Evolutionary conservation across 768 basidiomycete species (phyloP).

Genomic region (Kwoniella botswanensis): DNA sequence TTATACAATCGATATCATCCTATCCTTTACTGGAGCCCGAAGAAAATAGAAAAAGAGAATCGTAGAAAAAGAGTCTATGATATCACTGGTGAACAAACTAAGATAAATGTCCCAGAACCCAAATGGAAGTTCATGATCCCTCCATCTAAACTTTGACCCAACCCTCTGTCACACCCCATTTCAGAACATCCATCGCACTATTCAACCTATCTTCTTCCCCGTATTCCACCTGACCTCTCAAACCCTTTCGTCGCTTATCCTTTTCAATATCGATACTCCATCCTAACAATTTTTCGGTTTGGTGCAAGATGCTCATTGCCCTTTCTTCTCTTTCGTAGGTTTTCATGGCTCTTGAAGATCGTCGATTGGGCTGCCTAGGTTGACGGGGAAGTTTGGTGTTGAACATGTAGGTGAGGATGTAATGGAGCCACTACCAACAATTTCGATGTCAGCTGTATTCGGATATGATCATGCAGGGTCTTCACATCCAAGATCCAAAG

Average conservation of each 20-base stretch:
- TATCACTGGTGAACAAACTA: too few species aligned
- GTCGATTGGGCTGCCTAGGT: conserved; percentile 7
- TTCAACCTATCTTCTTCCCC: neutral
- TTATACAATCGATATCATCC: too few species aligned
- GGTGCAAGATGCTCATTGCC: neutral
- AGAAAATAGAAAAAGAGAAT: too few species aligned
- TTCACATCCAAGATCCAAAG: neutral
- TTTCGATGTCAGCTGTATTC: too few species aligned
- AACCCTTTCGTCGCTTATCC: neutral
- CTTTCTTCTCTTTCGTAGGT: conserved; percentile 13
- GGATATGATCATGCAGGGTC: neutral
- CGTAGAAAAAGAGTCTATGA: too few species aligned
- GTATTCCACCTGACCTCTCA: conserved; percentile 11
- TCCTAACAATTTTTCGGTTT: conserved; percentile 3
- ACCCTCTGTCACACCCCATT: conserved; percentile 4
- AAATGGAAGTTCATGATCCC: neutral
- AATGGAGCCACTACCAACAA: conserved; percentile 80
- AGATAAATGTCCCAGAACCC: too few species aligned
- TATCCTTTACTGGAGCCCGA: too few species aligned
- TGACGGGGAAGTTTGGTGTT: conserved; percentile 9
- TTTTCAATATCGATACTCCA: conserved; percentile 15
- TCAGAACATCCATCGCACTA: neutral
- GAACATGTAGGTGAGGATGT: conserved; percentile 71
- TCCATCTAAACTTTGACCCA: conserved; percentile 2
- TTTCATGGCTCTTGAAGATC: conserved; percentile 14